Evolutionary conservation across 345 rosid genomes (phyloP).

Genomic region (Boechera retrofracta): DNA sequence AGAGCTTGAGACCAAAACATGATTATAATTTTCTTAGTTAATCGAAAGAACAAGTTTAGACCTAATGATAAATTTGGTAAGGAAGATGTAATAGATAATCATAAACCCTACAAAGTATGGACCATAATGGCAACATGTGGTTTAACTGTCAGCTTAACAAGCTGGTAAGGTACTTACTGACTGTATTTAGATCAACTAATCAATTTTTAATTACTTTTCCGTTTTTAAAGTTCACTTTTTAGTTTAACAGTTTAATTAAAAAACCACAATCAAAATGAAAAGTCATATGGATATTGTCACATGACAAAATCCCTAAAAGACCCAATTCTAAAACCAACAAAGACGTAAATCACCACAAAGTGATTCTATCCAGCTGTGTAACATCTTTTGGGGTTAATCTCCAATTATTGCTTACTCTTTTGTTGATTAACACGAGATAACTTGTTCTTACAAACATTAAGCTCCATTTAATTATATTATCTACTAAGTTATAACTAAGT

Average conservation of each 20-base stretch:
- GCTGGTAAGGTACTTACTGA: conserved; percentile 36
- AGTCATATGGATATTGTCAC: conserved; percentile 41
- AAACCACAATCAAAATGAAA: not conserved
- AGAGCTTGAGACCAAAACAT: conserved; percentile 15
- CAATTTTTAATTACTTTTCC: not conserved
- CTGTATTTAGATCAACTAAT: conserved; percentile 23
- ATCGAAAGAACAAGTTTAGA: not conserved
- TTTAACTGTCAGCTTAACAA: conserved; percentile 40
- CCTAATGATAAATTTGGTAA: conserved; percentile 5
- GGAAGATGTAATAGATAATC: conserved; percentile 32
- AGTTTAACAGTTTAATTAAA: conserved; percentile 12
- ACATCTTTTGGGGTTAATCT: conserved; percentile 41
- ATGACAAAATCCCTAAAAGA: conserved; percentile 45
- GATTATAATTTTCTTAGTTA: not conserved
- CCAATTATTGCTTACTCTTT: conserved; percentile 32
- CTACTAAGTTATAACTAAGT: not conserved
- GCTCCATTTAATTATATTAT: not conserved
- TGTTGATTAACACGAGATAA: conserved; percentile 6
- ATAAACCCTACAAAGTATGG: conserved; percentile 39
- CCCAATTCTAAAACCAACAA: conserved; percentile 34
- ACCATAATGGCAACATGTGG: conserved; percentile 47
- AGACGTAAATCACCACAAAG: conserved; percentile 39
- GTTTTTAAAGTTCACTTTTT: conserved; percentile 13
- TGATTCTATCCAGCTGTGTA: conserved; percentile 43
- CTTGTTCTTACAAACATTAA: conserved; percentile 16